Evolutionary conservation across 2,329 filamentous ascomycete genomes (phyloP).

Genomic region (Dichotomopilus funicola): DNA sequence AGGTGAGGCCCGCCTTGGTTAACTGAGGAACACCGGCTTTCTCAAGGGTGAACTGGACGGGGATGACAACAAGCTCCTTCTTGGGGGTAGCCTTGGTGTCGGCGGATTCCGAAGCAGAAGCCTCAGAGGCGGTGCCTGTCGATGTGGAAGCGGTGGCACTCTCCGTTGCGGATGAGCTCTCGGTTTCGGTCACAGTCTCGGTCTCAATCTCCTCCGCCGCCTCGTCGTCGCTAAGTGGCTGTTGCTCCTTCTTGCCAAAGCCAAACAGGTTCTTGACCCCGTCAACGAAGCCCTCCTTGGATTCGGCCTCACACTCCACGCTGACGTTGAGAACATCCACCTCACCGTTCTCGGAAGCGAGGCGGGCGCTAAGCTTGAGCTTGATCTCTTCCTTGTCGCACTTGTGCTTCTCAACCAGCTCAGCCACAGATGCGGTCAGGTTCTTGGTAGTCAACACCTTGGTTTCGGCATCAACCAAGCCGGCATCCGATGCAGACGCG

Average conservation of each 20-base stretch:
- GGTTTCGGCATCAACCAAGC: conserved; percentile 46
- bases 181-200: conserved; percentile 34
- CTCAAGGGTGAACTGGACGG: conserved; percentile 43
- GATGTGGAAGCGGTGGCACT: conserved; percentile 25
- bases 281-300: conserved; percentile 77
- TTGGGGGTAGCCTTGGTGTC: conserved; percentile 50
- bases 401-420: conserved; percentile 70
- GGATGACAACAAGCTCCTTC: conserved; percentile 52
- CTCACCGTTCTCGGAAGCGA: conserved; percentile 68
- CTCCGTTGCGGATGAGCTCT: conserved; percentile 24
- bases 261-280: conserved; percentile 95
- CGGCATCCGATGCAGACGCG: conserved; percentile 33
- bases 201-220: conserved; percentile 37
- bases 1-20: conserved; percentile 41
- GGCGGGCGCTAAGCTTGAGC: conserved; percentile 69
- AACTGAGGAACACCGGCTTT: conserved; percentile 46
- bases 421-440: conserved; percentile 72
- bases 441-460: conserved; percentile 71
- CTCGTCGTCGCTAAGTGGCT: conserved; percentile 60
- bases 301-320: conserved; percentile 79
- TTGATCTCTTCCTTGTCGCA: conserved; percentile 71
- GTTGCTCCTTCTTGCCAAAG: conserved; percentile 76
- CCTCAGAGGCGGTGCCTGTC: conserved; percentile 24
- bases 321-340: conserved; percentile 70
- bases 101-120: conserved; percentile 41